Percentiles rank a stretch among this genome's conserved stretches.
These are phyloP conservation scores for Globomyces pollinis-pini DNA, from an alignment of 192 early-diverging fungal species.

Conservation along the genomic window DNA sequence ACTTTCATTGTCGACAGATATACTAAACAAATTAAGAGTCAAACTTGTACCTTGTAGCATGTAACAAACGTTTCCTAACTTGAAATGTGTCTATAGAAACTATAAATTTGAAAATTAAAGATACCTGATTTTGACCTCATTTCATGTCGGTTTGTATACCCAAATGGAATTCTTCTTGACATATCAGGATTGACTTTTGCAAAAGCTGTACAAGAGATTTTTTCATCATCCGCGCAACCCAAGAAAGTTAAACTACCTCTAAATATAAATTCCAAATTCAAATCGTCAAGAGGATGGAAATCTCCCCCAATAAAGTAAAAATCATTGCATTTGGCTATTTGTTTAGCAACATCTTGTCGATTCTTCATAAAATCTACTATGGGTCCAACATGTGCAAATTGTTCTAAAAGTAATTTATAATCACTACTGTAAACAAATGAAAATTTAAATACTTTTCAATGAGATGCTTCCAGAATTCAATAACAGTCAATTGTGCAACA, in stretches of 20 bases:
- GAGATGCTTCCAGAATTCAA: too few relatives aligned
- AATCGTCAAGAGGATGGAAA: slow-evolving; percentile 42
- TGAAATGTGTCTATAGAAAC: background rate
- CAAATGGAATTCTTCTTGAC: background rate
- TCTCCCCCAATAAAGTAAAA: slow-evolving; percentile 32
- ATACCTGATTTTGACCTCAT: background rate
- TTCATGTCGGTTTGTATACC: background rate
- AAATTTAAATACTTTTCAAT: background rate
- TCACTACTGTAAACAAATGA: background rate
- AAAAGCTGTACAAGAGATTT: slow-evolving; percentile 32
- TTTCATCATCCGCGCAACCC: slow-evolving; percentile 37
- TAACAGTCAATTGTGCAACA: background rate
- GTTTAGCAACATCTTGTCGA: slow-evolving; percentile 36
- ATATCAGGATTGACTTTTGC: slow-evolving; percentile 2
- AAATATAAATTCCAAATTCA: slow-evolving; percentile 52
- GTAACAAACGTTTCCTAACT: background rate
- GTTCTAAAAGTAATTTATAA: background rate
- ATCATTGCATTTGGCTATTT: slow-evolving; percentile 28
- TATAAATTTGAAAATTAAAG: background rate
- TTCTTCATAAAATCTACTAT: slow-evolving; percentile 25
- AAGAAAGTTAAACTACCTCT: slow-evolving; percentile 23
- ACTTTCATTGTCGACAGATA: background rate
- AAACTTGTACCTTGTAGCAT: too few relatives aligned
- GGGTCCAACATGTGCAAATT: slow-evolving; percentile 4
- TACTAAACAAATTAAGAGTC: background rate